A percentile compares a stretch with the other conserved stretches of the same genome.
phyloP scores from a whole-genome alignment of 163 green algal genomes.

The Chlorella variabilis region DNA sequence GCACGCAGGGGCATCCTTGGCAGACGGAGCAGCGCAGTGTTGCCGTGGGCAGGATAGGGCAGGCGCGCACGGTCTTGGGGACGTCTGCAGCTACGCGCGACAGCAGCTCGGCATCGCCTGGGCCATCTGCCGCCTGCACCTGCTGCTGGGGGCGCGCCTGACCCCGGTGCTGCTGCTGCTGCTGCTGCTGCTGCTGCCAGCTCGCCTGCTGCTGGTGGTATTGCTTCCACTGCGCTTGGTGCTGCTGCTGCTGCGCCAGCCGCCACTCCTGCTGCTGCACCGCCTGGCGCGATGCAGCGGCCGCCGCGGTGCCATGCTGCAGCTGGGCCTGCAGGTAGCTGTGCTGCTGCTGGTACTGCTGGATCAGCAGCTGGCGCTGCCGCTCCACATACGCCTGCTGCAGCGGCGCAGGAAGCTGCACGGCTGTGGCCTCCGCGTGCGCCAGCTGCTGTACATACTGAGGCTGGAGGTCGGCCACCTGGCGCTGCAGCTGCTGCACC shows the following conservation, averaged over 20 bases:
- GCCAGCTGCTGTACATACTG: neutral
- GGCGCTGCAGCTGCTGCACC: neutral
- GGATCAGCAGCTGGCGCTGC: neutral
- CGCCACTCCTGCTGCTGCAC: neutral
- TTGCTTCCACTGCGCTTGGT: neutral
- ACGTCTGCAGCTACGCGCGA: neutral
- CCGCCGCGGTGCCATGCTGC: slow-evolving; percentile 4
- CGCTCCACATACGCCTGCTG: slow-evolving; percentile 5
- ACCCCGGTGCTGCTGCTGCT: slow-evolving; percentile 9
- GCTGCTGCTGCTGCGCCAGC: slow-evolving; percentile 3
- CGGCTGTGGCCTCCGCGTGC: neutral
- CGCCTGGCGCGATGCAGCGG: neutral
- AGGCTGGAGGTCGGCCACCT: slow-evolving; percentile 16
- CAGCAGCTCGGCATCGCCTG: neutral
- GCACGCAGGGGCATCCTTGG: neutral
- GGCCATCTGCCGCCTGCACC: neutral
- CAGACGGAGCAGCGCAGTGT: too few relatives aligned
- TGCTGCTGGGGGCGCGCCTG: slow-evolving; percentile 4
- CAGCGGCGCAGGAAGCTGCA: neutral
- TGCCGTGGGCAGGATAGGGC: too few relatives aligned
- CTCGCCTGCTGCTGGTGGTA: neutral
- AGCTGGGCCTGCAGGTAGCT: slow-evolving; percentile 6
- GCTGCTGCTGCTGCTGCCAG: neutral
- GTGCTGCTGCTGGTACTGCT: slow-evolving; percentile 9
- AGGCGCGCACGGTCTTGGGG: neutral